These are phyloP conservation scores for Aspergillus ochraceus DNA, from an alignment of 2,329 filamentous ascomycete species.

Conservation along the genomic window DNA sequence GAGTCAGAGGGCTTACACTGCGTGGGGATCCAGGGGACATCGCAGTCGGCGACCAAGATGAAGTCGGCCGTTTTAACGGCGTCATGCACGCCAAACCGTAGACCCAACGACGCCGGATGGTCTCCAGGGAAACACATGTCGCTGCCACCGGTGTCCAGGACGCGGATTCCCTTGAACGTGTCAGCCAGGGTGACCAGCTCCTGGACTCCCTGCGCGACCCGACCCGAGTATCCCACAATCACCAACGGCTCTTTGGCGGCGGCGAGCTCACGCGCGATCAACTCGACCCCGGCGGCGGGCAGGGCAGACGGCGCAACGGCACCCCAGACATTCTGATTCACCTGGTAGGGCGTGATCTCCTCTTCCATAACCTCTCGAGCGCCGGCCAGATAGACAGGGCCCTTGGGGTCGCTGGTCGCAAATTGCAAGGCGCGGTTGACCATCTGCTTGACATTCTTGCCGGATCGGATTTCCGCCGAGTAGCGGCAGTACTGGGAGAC, in stretches of 20 bases:
- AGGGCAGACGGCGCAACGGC: slow-evolving; percentile 68
- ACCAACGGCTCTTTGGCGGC: slow-evolving; percentile 50
- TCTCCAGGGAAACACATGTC: slow-evolving; percentile 53
- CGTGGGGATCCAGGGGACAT: slow-evolving; percentile 92
- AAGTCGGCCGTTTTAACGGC: slow-evolving; percentile 75
- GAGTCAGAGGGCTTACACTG: slow-evolving; percentile 59
- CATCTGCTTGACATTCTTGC: slow-evolving; percentile 84
- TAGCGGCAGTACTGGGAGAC: slow-evolving; percentile 85
- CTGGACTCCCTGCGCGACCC: slow-evolving; percentile 43
- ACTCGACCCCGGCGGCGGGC: slow-evolving; percentile 47
- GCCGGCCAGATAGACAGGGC: slow-evolving; percentile 76
- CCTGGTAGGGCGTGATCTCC: slow-evolving; percentile 70
- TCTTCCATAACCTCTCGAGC: slow-evolving; percentile 83
- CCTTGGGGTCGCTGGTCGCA: slow-evolving; percentile 72
- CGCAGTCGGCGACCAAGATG: slow-evolving; percentile 82
- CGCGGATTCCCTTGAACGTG: slow-evolving; percentile 48
- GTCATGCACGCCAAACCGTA: slow-evolving; percentile 73
- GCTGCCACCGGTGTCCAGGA: slow-evolving; percentile 54
- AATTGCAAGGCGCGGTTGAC: slow-evolving; percentile 83
- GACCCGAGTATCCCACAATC: slow-evolving; percentile 53
- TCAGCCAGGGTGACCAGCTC: slow-evolving; percentile 50
- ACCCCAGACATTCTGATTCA: slow-evolving; percentile 70
- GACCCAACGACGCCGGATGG: slow-evolving; percentile 61
- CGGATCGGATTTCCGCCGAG: slow-evolving; percentile 77
- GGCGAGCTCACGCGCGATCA: slow-evolving; percentile 46